phyloP scores from a whole-genome alignment of 495 filamentous ascomycete species.

The Chaetomium tenue region DNA sequence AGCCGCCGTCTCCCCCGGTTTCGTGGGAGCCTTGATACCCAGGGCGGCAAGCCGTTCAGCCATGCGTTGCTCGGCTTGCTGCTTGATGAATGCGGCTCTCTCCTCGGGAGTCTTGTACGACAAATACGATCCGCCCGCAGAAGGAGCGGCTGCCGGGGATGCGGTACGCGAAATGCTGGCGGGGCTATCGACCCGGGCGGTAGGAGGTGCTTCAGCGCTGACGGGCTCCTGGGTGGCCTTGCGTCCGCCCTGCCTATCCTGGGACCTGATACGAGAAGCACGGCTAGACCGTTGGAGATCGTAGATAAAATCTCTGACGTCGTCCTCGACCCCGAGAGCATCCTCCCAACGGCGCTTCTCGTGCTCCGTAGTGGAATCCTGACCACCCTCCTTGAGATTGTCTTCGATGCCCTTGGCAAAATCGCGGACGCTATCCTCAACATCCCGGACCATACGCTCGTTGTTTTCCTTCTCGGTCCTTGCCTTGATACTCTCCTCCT shows the following conservation, averaged over 20 bases:
- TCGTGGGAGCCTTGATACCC: conserved; percentile 77
- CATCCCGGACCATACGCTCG: conserved; percentile 91
- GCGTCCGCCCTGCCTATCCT: conserved; percentile 56
- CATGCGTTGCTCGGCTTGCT: conserved; percentile 95
- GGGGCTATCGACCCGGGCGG: conserved; percentile 42
- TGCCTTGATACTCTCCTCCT: conserved; percentile 79
- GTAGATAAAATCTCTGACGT: conserved; percentile 95
- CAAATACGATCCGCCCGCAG: conserved; percentile 60
- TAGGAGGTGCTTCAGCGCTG: conserved; percentile 42
- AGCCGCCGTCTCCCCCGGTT: conserved; percentile 68
- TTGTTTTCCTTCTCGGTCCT: conserved; percentile 88
- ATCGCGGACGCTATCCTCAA: conserved; percentile 94
- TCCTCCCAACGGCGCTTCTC: conserved; percentile 96
- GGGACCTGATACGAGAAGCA: conserved; percentile 68
- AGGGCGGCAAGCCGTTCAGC: conserved; percentile 94
- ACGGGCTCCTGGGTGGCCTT: conserved; percentile 47
- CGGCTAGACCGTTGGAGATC: conserved; percentile 85
- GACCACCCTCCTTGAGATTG: conserved; percentile 76
- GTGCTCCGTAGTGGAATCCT: conserved; percentile 68
- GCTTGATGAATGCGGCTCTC: conserved; percentile 90
- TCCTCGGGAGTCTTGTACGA: conserved; percentile 90
- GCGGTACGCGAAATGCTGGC: conserved; percentile 44
- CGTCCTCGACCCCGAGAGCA: conserved; percentile 91
- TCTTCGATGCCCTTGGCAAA: conserved; percentile 82
- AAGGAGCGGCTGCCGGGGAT: conserved; percentile 44